Evolutionary conservation across 352 stramenopile species (phyloP), one percentile per base, ranked within the genome.

Genomic region (Phytophthora idaei): DNA sequence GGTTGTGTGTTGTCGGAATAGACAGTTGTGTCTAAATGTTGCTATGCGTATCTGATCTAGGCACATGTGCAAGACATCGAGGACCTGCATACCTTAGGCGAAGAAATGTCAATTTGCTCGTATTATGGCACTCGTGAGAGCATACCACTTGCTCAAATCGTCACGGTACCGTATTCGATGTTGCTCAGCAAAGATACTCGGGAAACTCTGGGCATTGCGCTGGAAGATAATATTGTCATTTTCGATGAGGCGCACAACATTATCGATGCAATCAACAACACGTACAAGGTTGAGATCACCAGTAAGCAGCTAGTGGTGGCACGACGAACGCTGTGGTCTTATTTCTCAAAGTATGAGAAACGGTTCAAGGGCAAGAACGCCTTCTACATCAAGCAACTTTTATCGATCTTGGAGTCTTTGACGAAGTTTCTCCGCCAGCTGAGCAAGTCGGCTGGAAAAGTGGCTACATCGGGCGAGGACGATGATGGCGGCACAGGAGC

Each of bases 211-310:
- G 90, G 90, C 0, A 87, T 99, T 21, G 60, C 83, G 11, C 61
- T 98, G 8, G 78, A 94, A 29, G 77, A 87, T 51, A 96, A 88
- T 46, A 90, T 99, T 8, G 88, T 99, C 14, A 83, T 99, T 9
- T 90, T 99, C 42, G 98, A 99, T 73, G 98, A 99, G 74, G 98
- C 97, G 14, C 98, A 99, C 77, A 99, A 99, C 74, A 90, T 99
- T 42, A 85, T 99, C 7, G 97, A 99, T 64, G 92, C 97, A 10
- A 90, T 99, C 58, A 97, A 97, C 67, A 88, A 83, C 60, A 95
- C 90, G 7, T 94, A 98, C 73, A 93, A 89, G 42, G 84, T 94
- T 11, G 63, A 84, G 34, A 81, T 94, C 9, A 82, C 76, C 21
- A 93, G 75, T 63, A 94, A 93, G 49, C 77, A 94, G 54, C 61